These are phyloP conservation scores for Venturia pyrina DNA, from an alignment of 2,329 filamentous ascomycete genomes.

Conservation along the genomic window DNA sequence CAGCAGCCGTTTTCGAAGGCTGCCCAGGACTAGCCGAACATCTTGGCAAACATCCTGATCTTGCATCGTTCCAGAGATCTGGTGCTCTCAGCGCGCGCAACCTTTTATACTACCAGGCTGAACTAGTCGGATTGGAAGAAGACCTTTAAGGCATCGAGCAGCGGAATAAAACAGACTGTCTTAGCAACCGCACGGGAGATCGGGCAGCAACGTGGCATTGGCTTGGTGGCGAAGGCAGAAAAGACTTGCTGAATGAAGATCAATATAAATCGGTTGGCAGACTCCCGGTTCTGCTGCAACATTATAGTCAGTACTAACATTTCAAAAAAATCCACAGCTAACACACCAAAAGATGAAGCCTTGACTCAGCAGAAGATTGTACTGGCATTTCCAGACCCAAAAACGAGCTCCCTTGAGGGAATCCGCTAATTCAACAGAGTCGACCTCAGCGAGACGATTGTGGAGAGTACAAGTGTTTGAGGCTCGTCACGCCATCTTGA, in stretches of 20 bases:
- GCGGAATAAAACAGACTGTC: not conserved
- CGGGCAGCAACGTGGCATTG: not conserved
- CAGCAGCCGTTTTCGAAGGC: not conserved
- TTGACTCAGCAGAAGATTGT: not conserved
- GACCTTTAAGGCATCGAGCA: not conserved
- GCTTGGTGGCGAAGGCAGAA: not conserved
- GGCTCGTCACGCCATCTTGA: too few relatives aligned
- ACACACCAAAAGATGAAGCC: not conserved
- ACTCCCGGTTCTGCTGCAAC: not conserved
- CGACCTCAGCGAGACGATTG: not conserved
- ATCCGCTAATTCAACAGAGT: not conserved
- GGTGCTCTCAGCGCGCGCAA: not conserved
- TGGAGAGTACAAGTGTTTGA: not conserved
- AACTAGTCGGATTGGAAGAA: not conserved
- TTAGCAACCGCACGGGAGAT: not conserved
- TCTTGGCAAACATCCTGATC: not conserved
- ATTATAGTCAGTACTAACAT: not conserved
- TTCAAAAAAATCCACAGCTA: not conserved
- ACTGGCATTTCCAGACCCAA: not conserved
- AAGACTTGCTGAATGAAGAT: not conserved
- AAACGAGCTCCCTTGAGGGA: not conserved
- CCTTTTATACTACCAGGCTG: not conserved
- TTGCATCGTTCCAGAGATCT: not conserved
- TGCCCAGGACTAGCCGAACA: not conserved
- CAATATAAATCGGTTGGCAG: not conserved